phyloP scores from a whole-genome alignment of 1,139 yeast species.

The Geotrichum aggregatum region DNA sequence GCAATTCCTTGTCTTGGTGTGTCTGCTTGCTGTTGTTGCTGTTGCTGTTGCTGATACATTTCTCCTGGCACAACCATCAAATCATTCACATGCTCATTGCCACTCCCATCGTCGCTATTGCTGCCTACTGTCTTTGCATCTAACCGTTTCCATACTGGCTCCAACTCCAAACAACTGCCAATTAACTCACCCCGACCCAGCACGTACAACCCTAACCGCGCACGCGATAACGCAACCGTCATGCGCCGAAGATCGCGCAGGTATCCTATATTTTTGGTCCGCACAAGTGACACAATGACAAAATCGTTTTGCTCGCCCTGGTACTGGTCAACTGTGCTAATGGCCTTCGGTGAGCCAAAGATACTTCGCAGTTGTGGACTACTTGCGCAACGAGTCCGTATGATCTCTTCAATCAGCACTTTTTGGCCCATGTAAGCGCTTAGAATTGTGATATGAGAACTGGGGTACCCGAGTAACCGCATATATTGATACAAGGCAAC shows the following conservation, averaged over 20 bases:
- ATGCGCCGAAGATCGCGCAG: conserved; percentile 31
- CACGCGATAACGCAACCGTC: conserved; percentile 37
- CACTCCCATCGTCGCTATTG: background rate
- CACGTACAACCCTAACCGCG: conserved; percentile 38
- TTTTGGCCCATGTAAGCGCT: conserved; percentile 44
- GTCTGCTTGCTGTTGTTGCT: conserved; percentile 23
- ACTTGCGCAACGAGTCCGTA: conserved; percentile 29
- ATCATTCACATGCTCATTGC: conserved; percentile 28
- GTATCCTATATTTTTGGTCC: conserved; percentile 28
- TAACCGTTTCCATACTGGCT: conserved; percentile 22
- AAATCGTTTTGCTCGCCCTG: conserved; percentile 36
- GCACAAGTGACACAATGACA: conserved; percentile 37
- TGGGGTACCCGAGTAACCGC: conserved; percentile 47
- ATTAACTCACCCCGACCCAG: conserved; percentile 33
- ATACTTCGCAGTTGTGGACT: conserved; percentile 20
- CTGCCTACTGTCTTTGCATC: conserved; percentile 16
- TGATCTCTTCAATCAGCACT: conserved; percentile 33
- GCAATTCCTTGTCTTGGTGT: conserved; percentile 26
- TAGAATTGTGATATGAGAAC: conserved; percentile 42
- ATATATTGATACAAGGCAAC: conserved; percentile 49
- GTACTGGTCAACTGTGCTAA: conserved; percentile 34
- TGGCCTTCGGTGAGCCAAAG: conserved; percentile 36
- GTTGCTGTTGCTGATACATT: conserved; percentile 27
- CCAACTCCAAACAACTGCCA: conserved; percentile 23
- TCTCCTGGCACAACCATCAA: conserved; percentile 38